Conservation (phyloP, 441 rosid species). For the Codiaeum variegatum region DNA sequence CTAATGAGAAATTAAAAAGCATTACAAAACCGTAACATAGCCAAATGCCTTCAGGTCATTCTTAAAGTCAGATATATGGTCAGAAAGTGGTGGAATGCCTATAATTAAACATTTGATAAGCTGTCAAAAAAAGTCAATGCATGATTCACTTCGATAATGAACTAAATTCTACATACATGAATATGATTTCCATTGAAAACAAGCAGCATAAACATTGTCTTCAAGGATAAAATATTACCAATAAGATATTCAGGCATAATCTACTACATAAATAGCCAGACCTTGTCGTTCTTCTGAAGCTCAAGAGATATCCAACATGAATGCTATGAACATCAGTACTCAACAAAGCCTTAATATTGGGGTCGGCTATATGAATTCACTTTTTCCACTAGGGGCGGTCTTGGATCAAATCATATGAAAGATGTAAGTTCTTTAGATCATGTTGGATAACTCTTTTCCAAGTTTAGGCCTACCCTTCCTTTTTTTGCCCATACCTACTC, state of each 20-base stretch:
- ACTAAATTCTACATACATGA: not conserved
- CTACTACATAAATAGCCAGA: not conserved
- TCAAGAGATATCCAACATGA: slow-evolving; percentile 2
- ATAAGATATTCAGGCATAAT: not conserved
- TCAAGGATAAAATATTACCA: not conserved
- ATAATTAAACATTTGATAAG: not conserved
- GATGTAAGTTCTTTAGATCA: too few species aligned
- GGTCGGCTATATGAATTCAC: too few species aligned
- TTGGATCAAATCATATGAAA: too few species aligned
- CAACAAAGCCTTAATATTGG: too few species aligned
- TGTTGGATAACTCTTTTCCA: too few species aligned
- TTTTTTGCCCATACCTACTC: too few species aligned
- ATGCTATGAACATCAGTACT: too few species aligned
- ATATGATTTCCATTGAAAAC: not conserved
- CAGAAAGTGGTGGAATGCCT: not conserved
- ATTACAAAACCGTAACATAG: not conserved
- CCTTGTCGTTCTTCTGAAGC: not conserved
- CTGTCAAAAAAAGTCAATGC: not conserved
- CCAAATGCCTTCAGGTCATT: not conserved
- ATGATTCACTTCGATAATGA: not conserved
- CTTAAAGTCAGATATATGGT: slow-evolving; percentile 6
- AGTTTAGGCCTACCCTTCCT: too few species aligned
- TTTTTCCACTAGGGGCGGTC: too few species aligned
- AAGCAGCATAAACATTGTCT: not conserved
- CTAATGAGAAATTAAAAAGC: too few species aligned